Evolutionary conservation across 495 filamentous ascomycete species (phyloP).

Genomic region (Cercophora newfieldiana): DNA sequence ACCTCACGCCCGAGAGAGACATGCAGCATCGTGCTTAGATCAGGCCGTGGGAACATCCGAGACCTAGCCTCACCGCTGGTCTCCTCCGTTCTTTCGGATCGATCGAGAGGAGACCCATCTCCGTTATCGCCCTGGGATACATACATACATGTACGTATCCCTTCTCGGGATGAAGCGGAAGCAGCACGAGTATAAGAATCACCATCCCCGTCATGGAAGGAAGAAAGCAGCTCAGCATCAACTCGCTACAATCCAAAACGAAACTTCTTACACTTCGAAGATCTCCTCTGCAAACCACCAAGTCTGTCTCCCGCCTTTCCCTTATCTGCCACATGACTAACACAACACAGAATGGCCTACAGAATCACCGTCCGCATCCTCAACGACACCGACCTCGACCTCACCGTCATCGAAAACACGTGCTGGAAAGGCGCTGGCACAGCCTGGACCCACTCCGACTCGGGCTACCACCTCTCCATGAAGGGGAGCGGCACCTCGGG

Average conservation of each 20-base stretch:
- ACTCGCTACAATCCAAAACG: background rate
- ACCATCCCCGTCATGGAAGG: background rate
- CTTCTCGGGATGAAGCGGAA: background rate
- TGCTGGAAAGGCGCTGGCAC: slow-evolving; percentile 15
- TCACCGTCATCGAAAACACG: slow-evolving; percentile 7
- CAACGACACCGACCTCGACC: slow-evolving; percentile 8
- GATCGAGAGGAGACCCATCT: background rate
- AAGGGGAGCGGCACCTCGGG: background rate
- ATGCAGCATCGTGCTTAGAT: background rate
- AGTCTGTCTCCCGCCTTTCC: background rate
- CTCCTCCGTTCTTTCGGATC: background rate
- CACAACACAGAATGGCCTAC: slow-evolving; percentile 8
- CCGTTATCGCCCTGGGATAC: background rate
- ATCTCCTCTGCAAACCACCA: background rate
- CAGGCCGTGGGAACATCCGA: background rate
- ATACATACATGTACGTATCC: background rate
- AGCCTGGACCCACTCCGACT: background rate
- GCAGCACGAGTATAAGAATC: background rate
- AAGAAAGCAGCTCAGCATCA: background rate
- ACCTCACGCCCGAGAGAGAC: background rate
- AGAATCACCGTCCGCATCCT: slow-evolving; percentile 8
- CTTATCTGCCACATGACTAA: background rate
- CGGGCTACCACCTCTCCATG: slow-evolving; percentile 6
- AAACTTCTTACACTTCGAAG: background rate
- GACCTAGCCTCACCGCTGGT: background rate